phyloP scores from a whole-genome alignment of 2,329 filamentous ascomycete genomes.

The Cordyceps militaris region DNA sequence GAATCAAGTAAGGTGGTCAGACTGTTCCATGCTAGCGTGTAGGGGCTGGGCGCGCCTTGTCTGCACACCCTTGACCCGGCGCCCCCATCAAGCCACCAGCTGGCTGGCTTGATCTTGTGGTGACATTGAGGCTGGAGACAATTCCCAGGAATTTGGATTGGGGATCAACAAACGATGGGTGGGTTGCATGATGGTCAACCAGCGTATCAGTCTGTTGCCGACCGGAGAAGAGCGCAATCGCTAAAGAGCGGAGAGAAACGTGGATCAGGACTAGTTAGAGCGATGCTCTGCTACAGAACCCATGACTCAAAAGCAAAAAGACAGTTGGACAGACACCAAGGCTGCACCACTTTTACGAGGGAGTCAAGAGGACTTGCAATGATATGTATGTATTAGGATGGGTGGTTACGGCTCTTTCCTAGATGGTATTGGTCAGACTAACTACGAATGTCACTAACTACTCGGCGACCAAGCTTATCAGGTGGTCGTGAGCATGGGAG shows the following conservation, averaged over 20 bases:
- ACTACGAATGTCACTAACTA: not conserved
- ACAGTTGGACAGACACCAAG: not conserved
- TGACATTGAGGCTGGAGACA: slow-evolving; percentile 13
- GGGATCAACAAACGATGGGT: slow-evolving; percentile 1
- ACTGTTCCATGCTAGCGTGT: not conserved
- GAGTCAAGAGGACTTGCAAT: not conserved
- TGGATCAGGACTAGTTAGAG: not conserved
- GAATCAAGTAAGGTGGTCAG: not conserved
- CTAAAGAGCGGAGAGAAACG: not conserved
- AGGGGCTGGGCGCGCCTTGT: slow-evolving; percentile 9
- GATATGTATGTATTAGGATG: not conserved
- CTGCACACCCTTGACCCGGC: slow-evolving; percentile 10
- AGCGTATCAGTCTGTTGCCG: not conserved
- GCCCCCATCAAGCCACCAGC: slow-evolving; percentile 13
- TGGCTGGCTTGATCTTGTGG: slow-evolving; percentile 12
- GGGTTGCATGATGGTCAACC: not conserved
- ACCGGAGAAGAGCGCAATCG: not conserved
- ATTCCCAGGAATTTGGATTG: slow-evolving; percentile 12
- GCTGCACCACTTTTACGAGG: not conserved
- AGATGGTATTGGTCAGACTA: slow-evolving; percentile 1
- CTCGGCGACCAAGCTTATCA: slow-evolving; percentile 5
- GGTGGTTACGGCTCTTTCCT: not conserved
- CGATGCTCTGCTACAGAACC: not conserved
- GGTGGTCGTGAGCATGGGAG: not conserved
- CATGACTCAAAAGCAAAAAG: slow-evolving; percentile 4